Evolutionary conservation across 441 rosid species (phyloP).

Genomic region (Erysimum pusillum): DNA sequence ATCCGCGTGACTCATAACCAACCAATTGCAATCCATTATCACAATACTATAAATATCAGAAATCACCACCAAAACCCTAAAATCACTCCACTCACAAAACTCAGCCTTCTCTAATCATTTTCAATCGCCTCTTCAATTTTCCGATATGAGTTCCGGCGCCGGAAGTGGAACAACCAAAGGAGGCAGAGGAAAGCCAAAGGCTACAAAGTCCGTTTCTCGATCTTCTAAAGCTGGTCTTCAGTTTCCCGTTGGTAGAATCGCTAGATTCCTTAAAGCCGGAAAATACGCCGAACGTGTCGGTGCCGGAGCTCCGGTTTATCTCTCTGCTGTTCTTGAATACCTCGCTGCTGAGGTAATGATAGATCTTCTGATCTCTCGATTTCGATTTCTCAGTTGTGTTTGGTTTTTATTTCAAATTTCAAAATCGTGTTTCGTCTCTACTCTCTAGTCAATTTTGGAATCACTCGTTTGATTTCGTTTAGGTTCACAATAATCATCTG

Average conservation of each 20-base stretch:
- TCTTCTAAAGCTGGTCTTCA: constrained; percentile 72
- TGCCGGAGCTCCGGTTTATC: constrained; percentile 70
- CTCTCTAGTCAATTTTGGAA: not conserved
- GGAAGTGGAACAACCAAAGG: constrained; percentile 50
- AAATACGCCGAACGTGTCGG: constrained; percentile 65
- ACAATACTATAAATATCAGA: not conserved
- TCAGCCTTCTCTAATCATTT: no score
- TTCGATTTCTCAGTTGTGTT: no score
- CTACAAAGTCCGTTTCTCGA: constrained; percentile 55
- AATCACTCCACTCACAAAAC: not conserved
- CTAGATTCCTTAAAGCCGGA: constrained; percentile 65
- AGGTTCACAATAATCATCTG: no score
- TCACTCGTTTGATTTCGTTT: not conserved
- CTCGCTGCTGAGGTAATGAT: constrained; percentile 86
- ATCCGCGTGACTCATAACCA: not conserved
- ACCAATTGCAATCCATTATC: not conserved
- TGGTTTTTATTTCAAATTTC: not conserved
- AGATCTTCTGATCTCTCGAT: no score
- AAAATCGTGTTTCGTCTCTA: not conserved
- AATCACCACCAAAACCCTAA: not conserved
- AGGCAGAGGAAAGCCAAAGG: constrained; percentile 60
- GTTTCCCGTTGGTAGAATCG: constrained; percentile 66
- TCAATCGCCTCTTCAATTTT: constrained; percentile 12
- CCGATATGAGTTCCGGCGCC: constrained; percentile 43
- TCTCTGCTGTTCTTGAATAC: constrained; percentile 70